phyloP scores from a whole-genome alignment of 352 stramenopile species.

The Globisporangium viniferum region DNA sequence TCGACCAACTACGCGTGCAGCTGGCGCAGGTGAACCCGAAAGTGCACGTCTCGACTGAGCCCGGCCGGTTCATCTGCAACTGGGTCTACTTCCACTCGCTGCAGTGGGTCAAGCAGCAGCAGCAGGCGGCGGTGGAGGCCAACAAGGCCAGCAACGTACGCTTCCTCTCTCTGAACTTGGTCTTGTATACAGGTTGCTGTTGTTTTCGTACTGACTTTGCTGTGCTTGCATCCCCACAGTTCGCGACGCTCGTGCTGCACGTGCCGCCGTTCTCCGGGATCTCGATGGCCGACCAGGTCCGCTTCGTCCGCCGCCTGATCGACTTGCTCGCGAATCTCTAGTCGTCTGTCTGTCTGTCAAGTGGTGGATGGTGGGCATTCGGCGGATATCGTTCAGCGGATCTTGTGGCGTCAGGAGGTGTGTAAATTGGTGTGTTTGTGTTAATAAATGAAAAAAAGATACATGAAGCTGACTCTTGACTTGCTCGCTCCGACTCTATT shows the following conservation, averaged over 20 bases:
- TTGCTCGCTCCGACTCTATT: background rate
- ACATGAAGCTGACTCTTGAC: background rate
- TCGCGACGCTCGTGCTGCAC: constrained; percentile 2
- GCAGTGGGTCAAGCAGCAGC: constrained; percentile 1
- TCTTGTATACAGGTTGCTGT: too few species aligned
- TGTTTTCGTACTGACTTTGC: too few species aligned
- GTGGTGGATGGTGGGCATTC: too few species aligned
- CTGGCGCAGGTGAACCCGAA: background rate
- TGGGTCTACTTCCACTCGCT: constrained; percentile 7
- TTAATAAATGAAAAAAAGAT: background rate
- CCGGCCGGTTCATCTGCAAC: constrained; percentile 5
- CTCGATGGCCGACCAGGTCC: constrained; percentile 1
- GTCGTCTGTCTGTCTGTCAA: too few species aligned
- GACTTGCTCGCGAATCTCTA: background rate
- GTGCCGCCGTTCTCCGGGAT: background rate
- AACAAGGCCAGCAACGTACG: background rate
- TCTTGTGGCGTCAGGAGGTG: background rate
- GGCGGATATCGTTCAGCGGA: too few species aligned
- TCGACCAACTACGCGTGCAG: background rate
- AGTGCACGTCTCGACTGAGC: background rate
- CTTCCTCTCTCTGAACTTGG: too few species aligned
- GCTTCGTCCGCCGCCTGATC: background rate
- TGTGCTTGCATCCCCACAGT: background rate
- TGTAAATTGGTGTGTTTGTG: constrained; percentile 1
- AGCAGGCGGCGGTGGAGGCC: background rate